Base-by-base conservation (phyloP, 176 grass and related monocot genomes). In the maize (Zea mays) region DNA sequence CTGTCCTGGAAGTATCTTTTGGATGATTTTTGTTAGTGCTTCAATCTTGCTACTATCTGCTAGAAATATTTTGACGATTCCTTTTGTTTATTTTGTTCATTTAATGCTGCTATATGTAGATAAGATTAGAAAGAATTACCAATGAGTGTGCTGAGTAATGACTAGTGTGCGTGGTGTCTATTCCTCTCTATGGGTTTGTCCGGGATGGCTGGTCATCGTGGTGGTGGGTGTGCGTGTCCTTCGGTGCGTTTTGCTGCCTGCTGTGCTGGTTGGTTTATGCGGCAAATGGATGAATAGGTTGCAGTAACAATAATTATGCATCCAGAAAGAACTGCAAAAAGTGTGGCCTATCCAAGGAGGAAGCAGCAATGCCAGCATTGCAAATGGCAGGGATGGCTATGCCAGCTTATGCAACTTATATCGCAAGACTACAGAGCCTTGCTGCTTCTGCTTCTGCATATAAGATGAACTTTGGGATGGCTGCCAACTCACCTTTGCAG, bases 251-350 rank as follows among this genome's bases (percentile, higher is more conserved):
- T 75, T 85, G 74, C 62, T 86, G 52, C 80, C 83, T 87, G 60
- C 82, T 83, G 78, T 85, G 80, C 73, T 93, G 81, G 83, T 93
- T 88, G 88, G 76, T 79, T 82, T 90, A 16, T 90, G 82, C 73
- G 85, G 21, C 75, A 87, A 89, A 89, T 87, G 68, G 86, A 90
- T 94, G 50, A 80, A 60, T 92, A 99, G 96, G 96, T 90, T 99
- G 96, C 87, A 99, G 96, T 90, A 99, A 99, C 85, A 99, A 99
- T 85, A 99, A 99, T 88, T 99, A 99, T 92, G 96, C 96, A 78
- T 99, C 96, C 80, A 99, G 96, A 99, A 91, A 93, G 80, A 85
- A 92, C 73, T 99, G 96, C 84, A 99, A 99, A 90, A 99, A 99
- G 70, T 99, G 96, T 73, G 82, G 88, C 78, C 87, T 94, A 48